Conservation (phyloP, 1,139 yeast species). For the Blastobotrys apis region DNA sequence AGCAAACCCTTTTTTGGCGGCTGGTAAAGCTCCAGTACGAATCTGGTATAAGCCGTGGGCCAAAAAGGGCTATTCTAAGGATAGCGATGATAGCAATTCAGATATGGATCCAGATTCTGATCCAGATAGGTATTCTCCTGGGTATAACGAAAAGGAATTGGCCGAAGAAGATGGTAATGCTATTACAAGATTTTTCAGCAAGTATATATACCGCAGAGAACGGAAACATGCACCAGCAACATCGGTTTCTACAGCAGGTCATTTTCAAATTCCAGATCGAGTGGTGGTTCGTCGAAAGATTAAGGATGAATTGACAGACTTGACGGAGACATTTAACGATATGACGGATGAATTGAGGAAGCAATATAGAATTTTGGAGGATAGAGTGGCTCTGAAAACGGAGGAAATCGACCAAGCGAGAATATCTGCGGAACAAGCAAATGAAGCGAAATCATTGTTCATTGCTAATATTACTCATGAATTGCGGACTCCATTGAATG, state of each 20-base stretch:
- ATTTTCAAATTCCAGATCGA: conserved; percentile 32
- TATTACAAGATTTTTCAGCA: background rate
- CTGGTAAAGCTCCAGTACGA: conserved; percentile 12
- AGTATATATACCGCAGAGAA: too few relatives aligned
- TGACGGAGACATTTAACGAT: conserved; percentile 85
- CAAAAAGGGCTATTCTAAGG: conserved; percentile 5
- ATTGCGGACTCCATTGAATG: conserved; percentile 85
- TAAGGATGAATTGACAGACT: conserved; percentile 82
- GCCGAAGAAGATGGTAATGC: background rate
- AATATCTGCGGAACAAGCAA: conserved; percentile 54
- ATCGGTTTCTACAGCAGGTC: background rate
- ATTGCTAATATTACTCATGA: conserved; percentile 94
- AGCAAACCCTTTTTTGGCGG: conserved; percentile 30
- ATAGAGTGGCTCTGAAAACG: conserved; percentile 79
- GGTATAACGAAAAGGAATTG: too few relatives aligned
- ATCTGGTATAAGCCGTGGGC: conserved; percentile 20
- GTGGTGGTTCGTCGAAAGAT: conserved; percentile 35
- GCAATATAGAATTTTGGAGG: conserved; percentile 82
- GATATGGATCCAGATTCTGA: background rate
- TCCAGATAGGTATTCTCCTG: too few relatives aligned
- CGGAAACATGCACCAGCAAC: too few relatives aligned
- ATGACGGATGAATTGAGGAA: conserved; percentile 88
- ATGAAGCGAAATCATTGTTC: conserved; percentile 88
- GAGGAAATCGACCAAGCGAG: conserved; percentile 64
- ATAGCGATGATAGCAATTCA: conserved; percentile 1